Conservation (phyloP, 345 rosid species). For the Gossypium herbaceum region DNA sequence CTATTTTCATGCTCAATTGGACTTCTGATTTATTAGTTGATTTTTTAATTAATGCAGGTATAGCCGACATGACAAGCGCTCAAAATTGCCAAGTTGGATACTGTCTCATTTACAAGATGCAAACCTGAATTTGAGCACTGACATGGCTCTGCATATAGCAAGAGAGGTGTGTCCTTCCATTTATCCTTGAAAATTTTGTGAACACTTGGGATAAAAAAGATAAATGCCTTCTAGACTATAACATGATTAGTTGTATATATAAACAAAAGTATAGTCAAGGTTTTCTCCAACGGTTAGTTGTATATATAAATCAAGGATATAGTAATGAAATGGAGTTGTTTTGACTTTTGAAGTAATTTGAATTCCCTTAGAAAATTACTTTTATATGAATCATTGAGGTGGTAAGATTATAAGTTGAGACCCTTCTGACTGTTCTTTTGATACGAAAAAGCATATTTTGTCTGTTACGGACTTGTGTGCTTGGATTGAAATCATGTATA, state of each 20-base stretch:
- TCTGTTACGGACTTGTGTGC: too few species aligned
- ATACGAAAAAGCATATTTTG: too few species aligned
- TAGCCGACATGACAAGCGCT: conserved; percentile 94
- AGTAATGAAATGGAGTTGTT: not conserved
- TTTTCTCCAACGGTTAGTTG: too few species aligned
- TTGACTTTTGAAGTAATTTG: not conserved
- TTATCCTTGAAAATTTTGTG: not conserved
- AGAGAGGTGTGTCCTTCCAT: conserved; percentile 58
- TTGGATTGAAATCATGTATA: too few species aligned
- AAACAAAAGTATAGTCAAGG: too few species aligned
- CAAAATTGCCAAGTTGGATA: conserved; percentile 93
- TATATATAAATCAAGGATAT: not conserved
- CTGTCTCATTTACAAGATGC: conserved; percentile 86
- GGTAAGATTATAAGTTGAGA: too few species aligned
- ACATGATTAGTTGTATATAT: too few species aligned
- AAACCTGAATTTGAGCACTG: conserved; percentile 88
- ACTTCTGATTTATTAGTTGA: not conserved
- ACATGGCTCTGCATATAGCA: conserved; percentile 92
- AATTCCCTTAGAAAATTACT: not conserved
- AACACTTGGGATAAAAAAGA: not conserved
- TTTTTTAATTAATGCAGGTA: conserved; percentile 49
- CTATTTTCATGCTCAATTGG: not conserved
- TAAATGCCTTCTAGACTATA: too few species aligned
- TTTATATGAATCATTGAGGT: not conserved
- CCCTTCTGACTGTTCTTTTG: too few species aligned